phyloP scores from a whole-genome alignment of 176 grass and related monocot species.

The Paspalum vaginatum region DNA sequence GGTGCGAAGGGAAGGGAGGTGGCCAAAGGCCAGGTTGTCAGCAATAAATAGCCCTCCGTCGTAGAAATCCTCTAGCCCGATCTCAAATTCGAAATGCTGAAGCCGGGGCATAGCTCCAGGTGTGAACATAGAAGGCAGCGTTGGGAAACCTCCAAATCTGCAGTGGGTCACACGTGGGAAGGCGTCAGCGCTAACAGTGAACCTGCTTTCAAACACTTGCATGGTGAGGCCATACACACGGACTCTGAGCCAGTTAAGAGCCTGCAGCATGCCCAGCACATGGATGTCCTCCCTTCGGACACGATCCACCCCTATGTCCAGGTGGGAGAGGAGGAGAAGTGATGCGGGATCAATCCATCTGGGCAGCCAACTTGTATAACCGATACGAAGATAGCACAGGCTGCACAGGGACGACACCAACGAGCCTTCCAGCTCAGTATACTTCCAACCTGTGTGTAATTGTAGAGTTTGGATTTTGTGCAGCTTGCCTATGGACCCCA shows the following conservation, averaged over 20 bases:
- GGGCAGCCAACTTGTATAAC: rapidly evolving
- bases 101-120: neutral
- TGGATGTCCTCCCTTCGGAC: neutral
- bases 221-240: too few species aligned
- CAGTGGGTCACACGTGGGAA: neutral
- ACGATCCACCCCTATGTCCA: neutral
- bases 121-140: neutral
- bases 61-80: rapidly evolving
- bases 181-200: neutral
- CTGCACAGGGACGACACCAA: neutral
- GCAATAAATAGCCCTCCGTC: rapidly evolving
- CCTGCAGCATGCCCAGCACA: neutral
- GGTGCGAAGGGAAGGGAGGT: neutral
- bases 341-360: neutral
- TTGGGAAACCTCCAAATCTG: neutral
- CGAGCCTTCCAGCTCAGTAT: neutral
- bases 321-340: neutral
- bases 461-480: neutral
- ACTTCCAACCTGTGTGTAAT: rapidly evolving
- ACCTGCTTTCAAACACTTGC: neutral
- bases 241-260: neutral
- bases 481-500: neutral
- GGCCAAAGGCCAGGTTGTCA: neutral
- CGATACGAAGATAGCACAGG: neutral
- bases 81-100: rapidly evolving